Evolutionary conservation across 768 basidiomycete genomes (phyloP).

Genomic region (Porphyrellus cyaneotinctus): DNA sequence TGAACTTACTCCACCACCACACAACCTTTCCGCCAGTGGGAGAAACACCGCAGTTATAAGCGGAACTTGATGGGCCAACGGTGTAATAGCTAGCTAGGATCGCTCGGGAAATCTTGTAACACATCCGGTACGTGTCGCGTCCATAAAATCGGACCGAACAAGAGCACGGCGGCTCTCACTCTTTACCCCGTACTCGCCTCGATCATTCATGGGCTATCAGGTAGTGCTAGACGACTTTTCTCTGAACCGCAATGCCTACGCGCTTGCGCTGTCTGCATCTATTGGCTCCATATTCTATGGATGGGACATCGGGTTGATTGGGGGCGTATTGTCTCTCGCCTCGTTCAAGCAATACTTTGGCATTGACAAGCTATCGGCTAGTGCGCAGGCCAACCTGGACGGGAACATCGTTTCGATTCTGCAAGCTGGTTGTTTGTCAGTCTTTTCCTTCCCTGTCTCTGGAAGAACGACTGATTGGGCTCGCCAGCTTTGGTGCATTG

Average conservation of each 20-base stretch:
- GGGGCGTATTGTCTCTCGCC: constrained; percentile 42
- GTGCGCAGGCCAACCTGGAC: constrained; percentile 38
- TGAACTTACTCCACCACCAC: too few species aligned
- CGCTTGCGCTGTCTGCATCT: constrained; percentile 41
- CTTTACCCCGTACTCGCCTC: neutral
- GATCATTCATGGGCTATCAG: constrained; percentile 24
- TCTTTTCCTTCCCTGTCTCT: neutral
- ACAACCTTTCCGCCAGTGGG: too few species aligned
- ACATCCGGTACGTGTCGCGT: neutral
- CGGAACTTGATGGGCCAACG: neutral
- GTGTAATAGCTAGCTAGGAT: neutral
- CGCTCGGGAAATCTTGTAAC: neutral
- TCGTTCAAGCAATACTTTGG: constrained; percentile 51
- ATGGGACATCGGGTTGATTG: constrained; percentile 49
- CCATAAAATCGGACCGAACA: neutral
- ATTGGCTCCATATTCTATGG: constrained; percentile 49
- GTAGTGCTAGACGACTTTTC: constrained; percentile 22
- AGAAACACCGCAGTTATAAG: neutral
- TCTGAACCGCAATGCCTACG: constrained; percentile 43
- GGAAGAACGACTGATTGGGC: neutral
- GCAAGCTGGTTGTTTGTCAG: constrained; percentile 48
- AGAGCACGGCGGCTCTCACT: neutral
- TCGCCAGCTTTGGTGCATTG: constrained; percentile 40
- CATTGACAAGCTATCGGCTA: constrained; percentile 34
- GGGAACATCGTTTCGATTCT: constrained; percentile 52